Base-by-base conservation (phyloP, 140 eudicot genomes). In the Bidens hawaiensis region DNA sequence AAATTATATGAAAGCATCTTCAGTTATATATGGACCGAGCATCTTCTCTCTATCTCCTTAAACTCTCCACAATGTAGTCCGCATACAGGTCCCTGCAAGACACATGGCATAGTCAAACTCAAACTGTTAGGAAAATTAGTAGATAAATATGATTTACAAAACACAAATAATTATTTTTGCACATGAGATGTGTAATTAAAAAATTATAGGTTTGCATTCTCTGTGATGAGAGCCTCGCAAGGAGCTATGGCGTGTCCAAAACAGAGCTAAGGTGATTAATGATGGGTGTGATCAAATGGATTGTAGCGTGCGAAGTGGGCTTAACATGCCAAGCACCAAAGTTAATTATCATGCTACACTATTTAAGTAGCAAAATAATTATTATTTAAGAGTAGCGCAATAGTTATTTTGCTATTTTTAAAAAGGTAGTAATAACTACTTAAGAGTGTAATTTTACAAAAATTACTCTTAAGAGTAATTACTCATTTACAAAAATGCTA, bases 41-140 rank as follows among this genome's bases (percentile, higher is more conserved):
- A 45, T 58, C 42, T n/a, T n/a, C n/a, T n/a, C 55, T 52, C 64
- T 76, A 76, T 72, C 84, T 75, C 89, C 89, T 79, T 65, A 82
- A 68, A 76, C 79, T 79, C 74, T 82, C 89, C 53, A 82, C 89
- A 1, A 82, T 79, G 77, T 79, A 82, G 77, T 79, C 82, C 9
- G 89, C 89, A 60, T 82, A 82, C 62, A 82, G 78, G 73, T 82
- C 79, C 85, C 89, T 82, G 25, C 85, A 79, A 18, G 36, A 50
- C 25, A 36, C n/a, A 10, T 31, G 48, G 60, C 25, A 28, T 2
- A 9, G 38, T 59, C 66, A 34, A n/a, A n/a, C n/a, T n/a, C n/a
- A n/a, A n/a, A 34, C 42, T 34, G 48, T 42, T 13, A 25, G 24
- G 8, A 67, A 25, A 58, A 52, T 28, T 31, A 30, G 8, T 4